Evolutionary conservation across 495 filamentous ascomycete genomes (phyloP).

Genomic region (Aspergillus sclerotioniger): DNA sequence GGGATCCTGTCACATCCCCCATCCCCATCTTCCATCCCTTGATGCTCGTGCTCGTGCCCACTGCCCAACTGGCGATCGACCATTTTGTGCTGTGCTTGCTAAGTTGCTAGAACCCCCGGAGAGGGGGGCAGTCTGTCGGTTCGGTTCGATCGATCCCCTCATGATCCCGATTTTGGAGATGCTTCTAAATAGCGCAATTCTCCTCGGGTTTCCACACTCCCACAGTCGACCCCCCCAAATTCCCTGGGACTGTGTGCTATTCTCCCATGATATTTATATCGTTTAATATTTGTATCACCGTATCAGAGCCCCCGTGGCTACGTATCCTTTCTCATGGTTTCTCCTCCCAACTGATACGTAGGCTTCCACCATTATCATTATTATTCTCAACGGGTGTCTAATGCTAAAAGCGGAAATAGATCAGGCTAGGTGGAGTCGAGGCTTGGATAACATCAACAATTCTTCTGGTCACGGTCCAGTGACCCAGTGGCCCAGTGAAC

Average conservation of each 20-base stretch:
- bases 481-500: neutral
- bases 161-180: neutral
- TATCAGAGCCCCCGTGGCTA: too few relatives aligned
- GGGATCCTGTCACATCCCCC: neutral
- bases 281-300: too few relatives aligned
- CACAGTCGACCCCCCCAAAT: neutral
- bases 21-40: neutral
- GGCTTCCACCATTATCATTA: too few relatives aligned
- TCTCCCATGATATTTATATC: too few relatives aligned
- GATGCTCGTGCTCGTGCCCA: neutral
- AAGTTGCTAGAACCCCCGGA: neutral
- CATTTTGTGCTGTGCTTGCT: neutral
- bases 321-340: neutral
- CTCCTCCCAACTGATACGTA: neutral
- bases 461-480: neutral
- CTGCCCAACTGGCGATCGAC: neutral
- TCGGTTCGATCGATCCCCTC: conserved; percentile 1
- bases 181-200: neutral
- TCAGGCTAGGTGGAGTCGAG: neutral
- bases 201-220: neutral
- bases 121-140: neutral
- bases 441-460: neutral
- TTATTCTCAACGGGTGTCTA: neutral
- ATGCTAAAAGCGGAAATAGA: neutral
- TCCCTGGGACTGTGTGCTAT: neutral